phyloP scores from a whole-genome alignment of 495 filamentous ascomycete genomes.

The Ascobolus immersus region DNA sequence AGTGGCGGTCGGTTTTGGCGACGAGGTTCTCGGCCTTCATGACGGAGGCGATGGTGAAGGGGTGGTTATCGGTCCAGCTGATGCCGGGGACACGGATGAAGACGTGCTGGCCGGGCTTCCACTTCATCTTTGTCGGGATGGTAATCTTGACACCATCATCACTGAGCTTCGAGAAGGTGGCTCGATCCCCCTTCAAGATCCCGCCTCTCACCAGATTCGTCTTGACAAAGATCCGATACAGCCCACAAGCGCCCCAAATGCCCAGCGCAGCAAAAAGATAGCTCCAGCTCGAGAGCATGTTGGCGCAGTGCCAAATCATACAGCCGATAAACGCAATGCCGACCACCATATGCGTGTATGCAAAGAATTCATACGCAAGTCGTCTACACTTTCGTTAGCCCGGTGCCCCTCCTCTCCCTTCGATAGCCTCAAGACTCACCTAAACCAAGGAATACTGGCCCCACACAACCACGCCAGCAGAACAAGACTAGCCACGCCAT shows the following conservation, averaged over 20 bases:
- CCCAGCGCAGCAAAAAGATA: conserved; percentile 64
- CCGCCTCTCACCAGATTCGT: conserved; percentile 22
- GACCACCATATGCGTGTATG: conserved; percentile 54
- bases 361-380: conserved; percentile 84
- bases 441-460: conserved; percentile 47
- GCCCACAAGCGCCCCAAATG: conserved; percentile 47
- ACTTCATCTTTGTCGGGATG: conserved; percentile 72
- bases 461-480: conserved; percentile 60
- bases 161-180: conserved; percentile 59
- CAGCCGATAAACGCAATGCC: conserved; percentile 57
- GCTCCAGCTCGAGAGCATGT: conserved; percentile 51
- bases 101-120: conserved; percentile 84
- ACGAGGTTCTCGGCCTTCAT: conserved; percentile 64
- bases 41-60: conserved; percentile 81
- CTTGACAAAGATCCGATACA: conserved; percentile 40
- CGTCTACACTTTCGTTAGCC: conserved; percentile 27
- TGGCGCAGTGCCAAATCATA: conserved; percentile 89
- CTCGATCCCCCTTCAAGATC: conserved; percentile 71
- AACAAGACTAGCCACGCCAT: conserved; percentile 61
- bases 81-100: conserved; percentile 86
- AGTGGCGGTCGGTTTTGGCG: no score
- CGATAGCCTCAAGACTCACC: conserved; percentile 17
- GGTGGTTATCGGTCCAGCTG: conserved; percentile 71
- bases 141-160: conserved; percentile 86
- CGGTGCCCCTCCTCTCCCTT: not conserved